Conservation (phyloP, 768 basidiomycete species). For the Suillus fuscotomentosus region DNA sequence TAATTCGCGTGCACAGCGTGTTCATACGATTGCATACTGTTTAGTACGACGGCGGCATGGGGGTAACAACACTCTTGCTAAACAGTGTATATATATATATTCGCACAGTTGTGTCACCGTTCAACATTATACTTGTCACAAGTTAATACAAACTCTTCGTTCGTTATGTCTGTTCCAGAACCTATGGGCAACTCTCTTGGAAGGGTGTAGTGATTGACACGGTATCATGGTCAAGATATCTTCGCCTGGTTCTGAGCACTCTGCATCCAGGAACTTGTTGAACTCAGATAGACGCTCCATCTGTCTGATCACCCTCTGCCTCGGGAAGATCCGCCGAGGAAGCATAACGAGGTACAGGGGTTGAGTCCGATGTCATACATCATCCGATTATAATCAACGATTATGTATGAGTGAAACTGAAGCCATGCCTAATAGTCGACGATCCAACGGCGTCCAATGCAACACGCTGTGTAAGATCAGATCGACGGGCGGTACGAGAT, state of each 20-base stretch:
- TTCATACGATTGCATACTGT: neutral
- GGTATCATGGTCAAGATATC: slow-evolving; percentile 36
- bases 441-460: slow-evolving; percentile 37
- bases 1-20: too few relatives aligned
- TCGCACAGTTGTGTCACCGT: neutral
- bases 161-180: neutral
- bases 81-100: neutral
- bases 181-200: neutral
- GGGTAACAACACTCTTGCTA: slow-evolving; percentile 40
- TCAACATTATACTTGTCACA: neutral
- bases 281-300: slow-evolving; percentile 30
- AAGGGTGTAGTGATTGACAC: neutral
- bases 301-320: slow-evolving; percentile 23
- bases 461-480: slow-evolving; percentile 26
- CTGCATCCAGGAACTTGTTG: slow-evolving; percentile 25
- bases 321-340: slow-evolving; percentile 29
- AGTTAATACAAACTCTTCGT: neutral
- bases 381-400: slow-evolving; percentile 32
- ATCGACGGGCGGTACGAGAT: slow-evolving; percentile 20
- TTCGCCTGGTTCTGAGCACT: slow-evolving; percentile 28
- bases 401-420: slow-evolving; percentile 28
- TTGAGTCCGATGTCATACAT: slow-evolving; percentile 33
- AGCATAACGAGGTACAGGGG: slow-evolving; percentile 30
- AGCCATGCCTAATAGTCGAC: slow-evolving; percentile 34
- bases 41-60: slow-evolving; percentile 65